phyloP scores from a whole-genome alignment of 2,329 filamentous ascomycete genomes.

The Colletotrichum horii region DNA sequence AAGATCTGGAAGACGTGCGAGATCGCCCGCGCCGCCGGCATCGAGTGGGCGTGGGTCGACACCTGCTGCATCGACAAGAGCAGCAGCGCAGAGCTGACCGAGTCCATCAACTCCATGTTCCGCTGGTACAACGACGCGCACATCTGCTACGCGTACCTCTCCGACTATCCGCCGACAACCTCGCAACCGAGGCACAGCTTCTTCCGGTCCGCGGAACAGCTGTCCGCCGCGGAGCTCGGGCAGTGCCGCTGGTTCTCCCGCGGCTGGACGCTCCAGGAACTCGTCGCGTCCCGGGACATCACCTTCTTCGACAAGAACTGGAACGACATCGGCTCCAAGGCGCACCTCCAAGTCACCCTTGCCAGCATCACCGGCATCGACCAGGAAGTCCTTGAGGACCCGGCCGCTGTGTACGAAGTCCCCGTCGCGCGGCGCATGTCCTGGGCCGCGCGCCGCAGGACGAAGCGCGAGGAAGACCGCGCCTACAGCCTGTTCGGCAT shows the following conservation, averaged over 20 bases:
- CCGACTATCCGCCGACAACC: background rate
- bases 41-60: background rate
- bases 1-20: background rate
- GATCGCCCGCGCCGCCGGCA: background rate
- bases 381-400: background rate
- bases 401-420: background rate
- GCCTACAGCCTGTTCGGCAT: background rate
- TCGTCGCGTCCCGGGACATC: background rate
- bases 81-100: background rate
- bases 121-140: constrained; percentile 36
- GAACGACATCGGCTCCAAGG: background rate
- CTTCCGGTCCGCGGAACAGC: background rate
- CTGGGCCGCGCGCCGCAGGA: background rate
- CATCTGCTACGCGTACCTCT: background rate
- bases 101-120: constrained; percentile 31
- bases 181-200: background rate
- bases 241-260: background rate
- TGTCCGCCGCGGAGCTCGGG: background rate
- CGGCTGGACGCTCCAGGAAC: background rate
- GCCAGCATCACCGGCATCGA: background rate
- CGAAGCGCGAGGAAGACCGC: background rate
- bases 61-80: background rate
- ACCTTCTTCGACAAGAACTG: background rate
- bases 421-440: background rate
- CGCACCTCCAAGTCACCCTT: background rate